Base-by-base conservation (phyloP, 495 filamentous ascomycete species). In the Neurospora sp. region DNA sequence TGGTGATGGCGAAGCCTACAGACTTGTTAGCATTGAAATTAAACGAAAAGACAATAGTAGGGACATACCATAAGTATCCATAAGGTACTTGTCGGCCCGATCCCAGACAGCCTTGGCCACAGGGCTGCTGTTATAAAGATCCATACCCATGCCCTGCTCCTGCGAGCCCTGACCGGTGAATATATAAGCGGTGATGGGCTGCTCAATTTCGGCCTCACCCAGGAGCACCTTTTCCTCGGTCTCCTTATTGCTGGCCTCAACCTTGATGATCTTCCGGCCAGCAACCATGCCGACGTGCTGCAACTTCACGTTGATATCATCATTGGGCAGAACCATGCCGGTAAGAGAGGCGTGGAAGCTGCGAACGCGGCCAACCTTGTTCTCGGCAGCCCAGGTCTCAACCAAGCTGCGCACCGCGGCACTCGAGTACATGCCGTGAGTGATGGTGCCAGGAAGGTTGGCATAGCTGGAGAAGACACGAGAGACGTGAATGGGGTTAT, bases 91-190 rank as follows among this genome's bases (percentile, higher is more conserved):
- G 83, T 99, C 96, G 37, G 96, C 96, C 48, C 95, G 90, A 81
- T 99, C 95, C 96, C 96, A 99, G 38, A 99, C 96, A 79, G 98
- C 95, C 83, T 92, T 93, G 69, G 96, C 96, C 40, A 99, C 96
- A 3, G 90, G 86, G 79, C 95, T 98, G 84, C 90, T 95, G 73
- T 84, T 91, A 78, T 99, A 99, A 42, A 99, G 88, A 81, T 98
- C 96, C 96, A 99, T 99, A 83, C 96, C 96, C 96, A 99, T 99
- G 70, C 96, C 96, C 81, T 98, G 96, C 81, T 98, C 96, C 82
- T 99, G 96, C 40, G 93, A 96, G 69, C 96, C 96, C 81, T 99
- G 96, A 42, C 96, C 96, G 70, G 96, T 99, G 84, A 99, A 99
- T 74, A 99, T 93, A 76, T 99, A 99, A 8, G 94, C 89, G 28